A percentile compares a stretch with the other conserved stretches of the same genome.
These are phyloP conservation scores for Paecilomyces formosus DNA, from an alignment of 2,329 filamentous ascomycete species.

Conservation along the genomic window DNA sequence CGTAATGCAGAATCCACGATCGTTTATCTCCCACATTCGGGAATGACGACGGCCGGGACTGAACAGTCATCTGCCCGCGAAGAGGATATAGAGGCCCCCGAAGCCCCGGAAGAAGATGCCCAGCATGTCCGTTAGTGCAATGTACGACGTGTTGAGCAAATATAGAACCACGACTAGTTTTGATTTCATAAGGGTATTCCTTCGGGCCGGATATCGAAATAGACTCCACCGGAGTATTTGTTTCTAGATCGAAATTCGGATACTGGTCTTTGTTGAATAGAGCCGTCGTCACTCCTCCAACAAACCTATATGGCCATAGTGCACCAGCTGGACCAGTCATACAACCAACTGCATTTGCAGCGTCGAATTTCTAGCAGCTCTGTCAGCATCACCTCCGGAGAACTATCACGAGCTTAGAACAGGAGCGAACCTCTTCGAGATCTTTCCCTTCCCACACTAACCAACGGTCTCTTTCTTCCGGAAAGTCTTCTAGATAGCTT, in stretches of 20 bases:
- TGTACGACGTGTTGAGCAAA: constrained; percentile 30
- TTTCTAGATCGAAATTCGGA: constrained; percentile 21
- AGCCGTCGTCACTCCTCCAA: constrained; percentile 18
- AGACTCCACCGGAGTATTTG: constrained; percentile 20
- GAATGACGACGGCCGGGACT: constrained; percentile 18
- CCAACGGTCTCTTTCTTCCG: constrained; percentile 5
- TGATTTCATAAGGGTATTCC: constrained; percentile 19
- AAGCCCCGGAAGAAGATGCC: constrained; percentile 34
- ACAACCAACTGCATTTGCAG: constrained; percentile 10
- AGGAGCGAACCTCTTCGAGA: constrained; percentile 12
- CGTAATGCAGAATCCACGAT: constrained; percentile 25
- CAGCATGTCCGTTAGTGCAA: constrained; percentile 37
- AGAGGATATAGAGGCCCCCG: constrained; percentile 31
- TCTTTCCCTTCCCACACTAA: constrained; percentile 6
- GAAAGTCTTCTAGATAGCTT: constrained; percentile 6
- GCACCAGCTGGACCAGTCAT: constrained; percentile 21
- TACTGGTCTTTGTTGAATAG: constrained; percentile 15
- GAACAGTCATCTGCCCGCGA: constrained; percentile 39
- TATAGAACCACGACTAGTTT: constrained; percentile 30
- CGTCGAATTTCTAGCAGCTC: constrained; percentile 6
- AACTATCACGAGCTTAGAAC: not conserved
- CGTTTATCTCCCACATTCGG: constrained; percentile 11
- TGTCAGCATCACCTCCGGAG: not conserved
- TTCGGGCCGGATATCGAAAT: not conserved
- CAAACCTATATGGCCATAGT: constrained; percentile 30